Conservation (phyloP, 768 basidiomycete genomes). For the Rhodosporidiobolus sp. region DNA sequence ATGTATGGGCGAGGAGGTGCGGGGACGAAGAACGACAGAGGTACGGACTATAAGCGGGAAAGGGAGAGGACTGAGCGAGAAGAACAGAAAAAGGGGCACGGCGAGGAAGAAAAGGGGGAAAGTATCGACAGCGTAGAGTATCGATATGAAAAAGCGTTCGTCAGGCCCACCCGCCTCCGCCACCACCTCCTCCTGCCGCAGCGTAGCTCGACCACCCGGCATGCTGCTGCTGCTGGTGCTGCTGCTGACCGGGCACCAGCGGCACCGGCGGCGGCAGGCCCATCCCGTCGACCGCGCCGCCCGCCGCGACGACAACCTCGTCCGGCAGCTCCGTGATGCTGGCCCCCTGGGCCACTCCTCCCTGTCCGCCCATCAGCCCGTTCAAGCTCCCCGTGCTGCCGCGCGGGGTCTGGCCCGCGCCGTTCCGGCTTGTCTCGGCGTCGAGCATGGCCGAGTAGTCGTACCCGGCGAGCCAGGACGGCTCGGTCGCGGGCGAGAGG, state of each 20-base stretch:
- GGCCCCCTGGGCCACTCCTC: not conserved
- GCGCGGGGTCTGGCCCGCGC: not conserved
- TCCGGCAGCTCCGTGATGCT: constrained; percentile 6
- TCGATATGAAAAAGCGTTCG: no score
- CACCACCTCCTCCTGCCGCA: not conserved
- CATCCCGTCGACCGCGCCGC: no score
- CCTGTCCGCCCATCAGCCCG: not conserved
- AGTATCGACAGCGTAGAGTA: no score
- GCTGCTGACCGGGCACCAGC: not conserved
- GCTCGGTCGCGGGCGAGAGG: not conserved
- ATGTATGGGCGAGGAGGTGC: no score
- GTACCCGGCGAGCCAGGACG: not conserved
- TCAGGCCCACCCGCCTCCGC: no score
- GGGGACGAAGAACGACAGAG: no score
- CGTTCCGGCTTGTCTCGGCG: not conserved
- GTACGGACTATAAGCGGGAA: no score
- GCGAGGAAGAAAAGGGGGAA: no score
- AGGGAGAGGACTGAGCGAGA: no score
- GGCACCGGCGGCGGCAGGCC: not conserved
- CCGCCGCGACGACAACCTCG: not conserved
- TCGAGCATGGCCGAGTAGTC: not conserved
- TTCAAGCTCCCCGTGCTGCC: no score
- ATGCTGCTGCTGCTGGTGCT: not conserved
- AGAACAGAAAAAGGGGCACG: no score
- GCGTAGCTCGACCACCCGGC: not conserved